Conservation (phyloP, 2,329 filamentous ascomycete genomes). For the Aspergillus japonicus region DNA sequence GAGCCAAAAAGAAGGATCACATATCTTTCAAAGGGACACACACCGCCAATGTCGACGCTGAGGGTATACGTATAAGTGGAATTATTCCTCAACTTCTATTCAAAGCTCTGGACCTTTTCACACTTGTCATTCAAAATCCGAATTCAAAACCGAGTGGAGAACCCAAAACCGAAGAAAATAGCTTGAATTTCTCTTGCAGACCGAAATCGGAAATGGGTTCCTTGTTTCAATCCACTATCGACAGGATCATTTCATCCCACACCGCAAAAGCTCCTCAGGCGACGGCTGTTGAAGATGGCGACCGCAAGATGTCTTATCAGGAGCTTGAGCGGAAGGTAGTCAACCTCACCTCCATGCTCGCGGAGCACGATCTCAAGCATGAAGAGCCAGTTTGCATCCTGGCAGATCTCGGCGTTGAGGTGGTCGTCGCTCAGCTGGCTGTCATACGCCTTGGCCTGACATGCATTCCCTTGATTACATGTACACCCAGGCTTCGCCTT, state of each 20-base stretch:
- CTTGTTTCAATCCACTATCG: not conserved
- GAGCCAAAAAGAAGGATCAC: too few relatives aligned
- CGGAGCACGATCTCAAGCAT: not conserved
- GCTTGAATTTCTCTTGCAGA: too few relatives aligned
- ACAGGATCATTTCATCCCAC: not conserved
- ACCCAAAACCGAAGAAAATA: too few relatives aligned
- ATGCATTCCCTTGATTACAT: constrained; percentile 7
- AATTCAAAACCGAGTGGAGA: too few relatives aligned
- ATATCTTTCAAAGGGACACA: too few relatives aligned
- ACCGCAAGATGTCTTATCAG: not conserved
- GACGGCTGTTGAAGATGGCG: not conserved
- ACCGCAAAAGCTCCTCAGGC: not conserved
- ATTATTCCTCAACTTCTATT: too few relatives aligned
- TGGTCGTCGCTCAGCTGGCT: constrained; percentile 12
- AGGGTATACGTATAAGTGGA: too few relatives aligned
- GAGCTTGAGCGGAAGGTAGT: not conserved
- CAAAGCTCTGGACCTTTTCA: too few relatives aligned
- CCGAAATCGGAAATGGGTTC: too few relatives aligned
- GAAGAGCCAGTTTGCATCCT: constrained; percentile 11
- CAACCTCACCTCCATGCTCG: not conserved
- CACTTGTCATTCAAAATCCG: too few relatives aligned
- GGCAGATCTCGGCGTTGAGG: not conserved
- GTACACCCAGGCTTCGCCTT: constrained; percentile 4
- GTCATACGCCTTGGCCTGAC: constrained; percentile 8
- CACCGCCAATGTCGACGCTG: too few relatives aligned